Evolutionary conservation across 2,329 filamentous ascomycete species (phyloP), one percentile per base, ranked within the genome.

Genomic region (Onygenales sp.): DNA sequence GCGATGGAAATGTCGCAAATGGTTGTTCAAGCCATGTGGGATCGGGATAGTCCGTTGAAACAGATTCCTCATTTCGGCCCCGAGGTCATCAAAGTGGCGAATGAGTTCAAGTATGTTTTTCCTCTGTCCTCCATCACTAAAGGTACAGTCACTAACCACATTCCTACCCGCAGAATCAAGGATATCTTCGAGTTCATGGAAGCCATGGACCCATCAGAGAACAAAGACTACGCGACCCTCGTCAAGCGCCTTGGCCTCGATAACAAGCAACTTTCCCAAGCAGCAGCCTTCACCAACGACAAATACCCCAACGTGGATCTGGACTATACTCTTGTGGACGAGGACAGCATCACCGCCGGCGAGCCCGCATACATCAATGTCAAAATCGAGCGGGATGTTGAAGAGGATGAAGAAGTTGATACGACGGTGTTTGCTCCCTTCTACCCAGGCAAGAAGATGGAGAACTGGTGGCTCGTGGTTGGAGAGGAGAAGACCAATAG

Each of bases 1-100:
- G 93, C 93, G 32, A 98, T 98, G 92, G 93, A 98, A 70, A 89
- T 98, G 81, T 95, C 88, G 10, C 93, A 98, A 67, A 98, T 98
- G 93, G 88, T 94, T 51, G 91, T 98, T 2, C 93, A 98, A 73
- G 91, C 87, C 49, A 95, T 97, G 88, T 98, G 93, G 93, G 92
- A 98, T 72, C 87, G 91, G 54, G 93, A 98, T 69, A 94, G 88
- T 63, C 91, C 93, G 40, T 79, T 98, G 60, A 96, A 96, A 75
- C 93, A 98, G 71, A 96, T 98, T 65, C 93, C 93, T 61, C 89
- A 97, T 74, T 97, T 97, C 69, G 83, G 85, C 13, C 81, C 85
- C 39, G 85, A 92, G 56, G 85, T 87, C 49, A 85, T 97, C 61
- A 87, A 92, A 70, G 86, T 83, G 58, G 89, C 88, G 44, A 87